A percentile compares a stretch with the other conserved stretches of the same genome.
These are phyloP conservation scores for Lentinula boryana DNA, from an alignment of 768 basidiomycete species.

Conservation along the genomic window DNA sequence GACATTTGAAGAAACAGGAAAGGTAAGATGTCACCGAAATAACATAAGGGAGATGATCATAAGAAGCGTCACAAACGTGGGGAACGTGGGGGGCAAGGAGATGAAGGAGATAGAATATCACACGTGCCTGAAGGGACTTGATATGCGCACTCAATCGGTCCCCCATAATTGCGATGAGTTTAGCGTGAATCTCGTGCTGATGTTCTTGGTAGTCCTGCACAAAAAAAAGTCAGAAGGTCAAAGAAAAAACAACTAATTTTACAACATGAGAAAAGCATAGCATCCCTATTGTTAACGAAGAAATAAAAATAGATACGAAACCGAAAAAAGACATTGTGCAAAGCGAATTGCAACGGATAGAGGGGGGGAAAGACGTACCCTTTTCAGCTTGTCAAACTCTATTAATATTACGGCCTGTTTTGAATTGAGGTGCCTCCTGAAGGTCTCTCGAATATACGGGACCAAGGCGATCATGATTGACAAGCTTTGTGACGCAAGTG, in stretches of 20 bases:
- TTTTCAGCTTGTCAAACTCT: constrained; percentile 97
- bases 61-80: not conserved
- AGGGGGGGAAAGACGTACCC: constrained; percentile 46
- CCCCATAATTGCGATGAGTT: constrained; percentile 97
- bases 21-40: not conserved
- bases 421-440: constrained; percentile 86
- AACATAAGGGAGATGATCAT: not conserved
- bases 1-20: not conserved
- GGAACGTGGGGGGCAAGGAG: constrained; percentile 1
- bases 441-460: constrained; percentile 92
- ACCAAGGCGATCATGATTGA: constrained; percentile 93
- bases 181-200: constrained; percentile 97
- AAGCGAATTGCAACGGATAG: not conserved
- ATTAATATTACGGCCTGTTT: constrained; percentile 96
- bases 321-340: not conserved
- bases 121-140: constrained; percentile 66
- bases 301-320: not conserved
- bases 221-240: not conserved
- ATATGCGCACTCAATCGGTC: constrained; percentile 87
- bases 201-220: constrained; percentile 95
- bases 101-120: constrained; percentile 6
- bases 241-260: not conserved
- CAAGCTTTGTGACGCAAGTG: constrained; percentile 92
- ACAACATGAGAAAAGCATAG: not conserved
- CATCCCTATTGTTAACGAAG: not conserved